These are phyloP conservation scores for Fusarium nanum DNA, from an alignment of 2,329 filamentous ascomycete genomes.

Conservation along the genomic window DNA sequence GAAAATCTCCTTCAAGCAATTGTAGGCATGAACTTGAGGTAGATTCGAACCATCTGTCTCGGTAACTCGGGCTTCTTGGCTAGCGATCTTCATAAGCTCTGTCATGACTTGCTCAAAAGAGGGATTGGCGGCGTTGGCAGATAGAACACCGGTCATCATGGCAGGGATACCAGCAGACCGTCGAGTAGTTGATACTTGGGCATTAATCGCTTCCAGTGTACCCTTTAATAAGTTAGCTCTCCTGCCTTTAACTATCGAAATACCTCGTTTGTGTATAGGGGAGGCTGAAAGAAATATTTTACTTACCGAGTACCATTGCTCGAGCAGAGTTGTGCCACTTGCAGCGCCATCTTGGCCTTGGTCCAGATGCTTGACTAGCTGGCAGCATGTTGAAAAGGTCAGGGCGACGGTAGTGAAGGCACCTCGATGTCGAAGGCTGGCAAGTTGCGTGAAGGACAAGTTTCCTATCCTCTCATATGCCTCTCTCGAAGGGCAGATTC, in stretches of 20 bases:
- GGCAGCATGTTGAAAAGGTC: slow-evolving; percentile 85
- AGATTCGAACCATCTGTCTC: slow-evolving; percentile 74
- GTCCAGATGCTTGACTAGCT: slow-evolving; percentile 65
- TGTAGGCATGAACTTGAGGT: slow-evolving; percentile 93
- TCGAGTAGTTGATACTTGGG: slow-evolving; percentile 84
- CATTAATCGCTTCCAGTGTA: slow-evolving; percentile 76
- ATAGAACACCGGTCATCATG: slow-evolving; percentile 83
- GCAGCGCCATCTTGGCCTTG: slow-evolving; percentile 49
- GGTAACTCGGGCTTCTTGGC: slow-evolving; percentile 62
- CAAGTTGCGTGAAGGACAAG: slow-evolving; percentile 84
- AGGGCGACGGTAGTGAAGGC: slow-evolving; percentile 93
- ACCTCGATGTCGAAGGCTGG: slow-evolving; percentile 86
- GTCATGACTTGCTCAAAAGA: slow-evolving; percentile 74
- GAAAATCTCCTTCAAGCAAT: slow-evolving; percentile 92
- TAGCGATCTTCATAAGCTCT: slow-evolving; percentile 70
- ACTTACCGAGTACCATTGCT: slow-evolving; percentile 76
- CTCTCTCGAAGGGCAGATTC: slow-evolving; percentile 61
- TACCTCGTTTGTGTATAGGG: neutral
- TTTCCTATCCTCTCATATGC: slow-evolving; percentile 76
- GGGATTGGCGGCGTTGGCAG: slow-evolving; percentile 68
- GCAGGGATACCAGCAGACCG: slow-evolving; percentile 93
- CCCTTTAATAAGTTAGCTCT: slow-evolving; percentile 56
- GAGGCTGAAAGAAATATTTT: neutral
- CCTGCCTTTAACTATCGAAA: neutral
- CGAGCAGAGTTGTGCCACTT: slow-evolving; percentile 59